phyloP scores from a whole-genome alignment of 352 stramenopile genomes.

The Phytophthora quininea region DNA sequence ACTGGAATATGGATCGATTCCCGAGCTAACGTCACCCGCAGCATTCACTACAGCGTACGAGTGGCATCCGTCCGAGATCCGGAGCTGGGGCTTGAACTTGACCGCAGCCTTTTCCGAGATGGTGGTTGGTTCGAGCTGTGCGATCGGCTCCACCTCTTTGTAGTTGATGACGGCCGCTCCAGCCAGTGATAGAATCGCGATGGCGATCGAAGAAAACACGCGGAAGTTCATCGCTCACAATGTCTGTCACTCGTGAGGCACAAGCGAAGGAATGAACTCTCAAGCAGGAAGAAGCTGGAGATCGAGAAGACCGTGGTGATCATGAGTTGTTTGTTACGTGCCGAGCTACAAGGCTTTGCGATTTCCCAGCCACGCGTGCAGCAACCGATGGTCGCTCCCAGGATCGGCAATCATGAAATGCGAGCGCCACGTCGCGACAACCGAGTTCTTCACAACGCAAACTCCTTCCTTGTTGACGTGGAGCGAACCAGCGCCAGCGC shows the following conservation, averaged over 20 bases:
- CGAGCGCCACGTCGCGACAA: too few species aligned
- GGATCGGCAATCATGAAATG: too few species aligned
- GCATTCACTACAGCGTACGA: background rate
- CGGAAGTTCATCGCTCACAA: background rate
- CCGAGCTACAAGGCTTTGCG: too few species aligned
- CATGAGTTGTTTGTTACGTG: too few species aligned
- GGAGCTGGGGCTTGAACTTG: background rate
- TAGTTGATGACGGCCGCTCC: background rate
- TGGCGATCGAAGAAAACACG: background rate
- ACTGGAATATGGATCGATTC: background rate
- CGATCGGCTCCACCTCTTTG: background rate
- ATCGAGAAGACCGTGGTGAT: too few species aligned
- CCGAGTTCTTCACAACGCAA: too few species aligned
- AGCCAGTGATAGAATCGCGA: background rate
- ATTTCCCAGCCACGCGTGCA: too few species aligned
- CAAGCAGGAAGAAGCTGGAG: too few species aligned
- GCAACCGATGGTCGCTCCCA: too few species aligned
- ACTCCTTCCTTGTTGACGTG: background rate
- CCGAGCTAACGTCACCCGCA: background rate
- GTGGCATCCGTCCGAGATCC: background rate
- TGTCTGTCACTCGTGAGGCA: too few species aligned
- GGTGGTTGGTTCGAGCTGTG: background rate
- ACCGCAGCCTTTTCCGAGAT: background rate
- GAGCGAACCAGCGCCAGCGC: background rate
- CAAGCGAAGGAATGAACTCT: too few species aligned